Percentiles rank a stretch among this genome's conserved stretches.
Conservation (phyloP, 129 eudicot species). For the Tagetes patula region DNA sequence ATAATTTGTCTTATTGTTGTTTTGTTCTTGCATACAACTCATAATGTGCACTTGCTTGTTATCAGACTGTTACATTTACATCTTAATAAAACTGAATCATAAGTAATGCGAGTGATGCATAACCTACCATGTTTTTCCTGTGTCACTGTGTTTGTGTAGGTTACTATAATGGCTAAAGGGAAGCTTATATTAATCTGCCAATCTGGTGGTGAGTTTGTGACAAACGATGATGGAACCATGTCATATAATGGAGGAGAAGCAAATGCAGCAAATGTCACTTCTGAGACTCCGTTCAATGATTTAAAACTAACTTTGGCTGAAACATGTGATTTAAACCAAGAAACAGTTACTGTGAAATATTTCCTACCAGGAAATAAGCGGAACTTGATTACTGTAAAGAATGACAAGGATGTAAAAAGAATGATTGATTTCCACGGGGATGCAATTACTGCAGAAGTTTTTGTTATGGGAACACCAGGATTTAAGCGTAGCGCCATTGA, state of each 20-base stretch:
- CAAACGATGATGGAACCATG: slow-evolving; percentile 69
- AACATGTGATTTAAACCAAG: slow-evolving; percentile 54
- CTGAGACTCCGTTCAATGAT: slow-evolving; percentile 61
- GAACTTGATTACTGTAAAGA: slow-evolving; percentile 66
- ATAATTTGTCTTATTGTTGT: no score
- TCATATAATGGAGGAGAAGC: slow-evolving; percentile 78
- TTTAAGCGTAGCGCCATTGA: slow-evolving; percentile 45
- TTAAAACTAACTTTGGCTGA: slow-evolving; percentile 68
- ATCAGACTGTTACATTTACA: not conserved
- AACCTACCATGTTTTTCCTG: slow-evolving; percentile 11
- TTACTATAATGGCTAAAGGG: slow-evolving; percentile 59
- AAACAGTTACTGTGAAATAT: slow-evolving; percentile 60
- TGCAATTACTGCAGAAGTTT: slow-evolving; percentile 73
- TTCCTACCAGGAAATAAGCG: slow-evolving; percentile 84
- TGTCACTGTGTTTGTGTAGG: slow-evolving; percentile 38
- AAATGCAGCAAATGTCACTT: slow-evolving; percentile 61
- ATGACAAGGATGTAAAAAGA: slow-evolving; percentile 71
- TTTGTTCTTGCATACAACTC: not conserved
- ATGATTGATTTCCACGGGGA: slow-evolving; percentile 74
- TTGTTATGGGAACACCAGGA: slow-evolving; percentile 62
- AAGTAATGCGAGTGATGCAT: slow-evolving; percentile 3
- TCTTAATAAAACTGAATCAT: not conserved
- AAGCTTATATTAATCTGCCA: slow-evolving; percentile 81
- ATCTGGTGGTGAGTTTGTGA: slow-evolving; percentile 75
- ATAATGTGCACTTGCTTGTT: slow-evolving; percentile 3